phyloP scores from a whole-genome alignment of 23 red algal genomes.

The Gracilaria domingensis region DNA sequence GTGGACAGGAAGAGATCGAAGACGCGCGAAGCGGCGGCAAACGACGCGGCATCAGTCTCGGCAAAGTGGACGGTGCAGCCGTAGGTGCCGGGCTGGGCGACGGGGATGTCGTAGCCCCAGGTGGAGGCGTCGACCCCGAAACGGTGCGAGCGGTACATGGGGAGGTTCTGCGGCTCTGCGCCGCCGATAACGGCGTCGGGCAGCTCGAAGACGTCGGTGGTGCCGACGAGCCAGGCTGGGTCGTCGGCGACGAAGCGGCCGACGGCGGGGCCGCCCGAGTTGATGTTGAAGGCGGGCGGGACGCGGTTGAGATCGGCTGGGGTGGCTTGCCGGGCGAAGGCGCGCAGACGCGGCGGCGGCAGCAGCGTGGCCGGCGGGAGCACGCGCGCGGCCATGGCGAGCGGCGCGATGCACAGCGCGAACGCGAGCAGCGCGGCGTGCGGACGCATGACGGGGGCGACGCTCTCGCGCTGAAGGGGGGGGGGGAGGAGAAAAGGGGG shows the following conservation, averaged over 20 bases:
- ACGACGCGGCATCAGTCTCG: slow-evolving; percentile 40
- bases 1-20: slow-evolving; percentile 46
- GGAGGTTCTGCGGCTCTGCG: slow-evolving; percentile 26
- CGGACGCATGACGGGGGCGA: not conserved
- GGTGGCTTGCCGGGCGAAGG: slow-evolving; percentile 10
- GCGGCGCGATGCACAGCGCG: not conserved
- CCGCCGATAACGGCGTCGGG: slow-evolving; percentile 44
- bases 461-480: not conserved
- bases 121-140: slow-evolving; percentile 41
- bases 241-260: slow-evolving; percentile 56
- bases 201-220: slow-evolving; percentile 10
- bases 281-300: slow-evolving; percentile 51
- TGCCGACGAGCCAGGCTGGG: slow-evolving; percentile 39
- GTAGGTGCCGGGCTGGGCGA: slow-evolving; percentile 42
- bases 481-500: not conserved
- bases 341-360: not conserved
- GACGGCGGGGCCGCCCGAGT: slow-evolving; percentile 55
- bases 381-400: slow-evolving; percentile 1
- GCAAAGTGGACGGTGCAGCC: slow-evolving; percentile 67
- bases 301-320: slow-evolving; percentile 3
- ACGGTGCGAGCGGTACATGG: slow-evolving; percentile 49
- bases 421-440: not conserved
- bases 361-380: not conserved
- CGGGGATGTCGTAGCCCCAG: slow-evolving; percentile 65
- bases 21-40: slow-evolving; percentile 32